Conservation (phyloP, 495 filamentous ascomycete genomes). For the Penicillium cinerascens region DNA sequence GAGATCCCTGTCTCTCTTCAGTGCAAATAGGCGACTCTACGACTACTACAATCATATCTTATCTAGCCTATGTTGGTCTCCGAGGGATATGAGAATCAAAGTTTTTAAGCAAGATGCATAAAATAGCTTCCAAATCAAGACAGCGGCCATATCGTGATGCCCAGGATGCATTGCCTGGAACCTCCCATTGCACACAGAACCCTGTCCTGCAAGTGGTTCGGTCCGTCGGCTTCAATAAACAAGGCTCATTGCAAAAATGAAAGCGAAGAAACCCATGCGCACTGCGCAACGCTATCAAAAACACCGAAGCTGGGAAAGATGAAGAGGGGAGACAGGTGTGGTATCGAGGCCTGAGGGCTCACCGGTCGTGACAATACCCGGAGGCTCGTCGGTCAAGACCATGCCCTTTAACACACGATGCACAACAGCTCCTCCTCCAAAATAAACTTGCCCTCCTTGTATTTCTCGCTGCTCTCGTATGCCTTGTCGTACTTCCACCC, state of each 20-base stretch:
- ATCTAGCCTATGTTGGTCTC: background rate
- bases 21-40: background rate
- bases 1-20: background rate
- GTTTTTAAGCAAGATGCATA: background rate
- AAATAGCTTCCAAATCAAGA: background rate
- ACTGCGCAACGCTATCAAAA: conserved; percentile 34
- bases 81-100: background rate
- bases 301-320: conserved; percentile 16
- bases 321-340: background rate
- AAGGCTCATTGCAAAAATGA: conserved; percentile 24
- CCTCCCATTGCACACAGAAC: conserved; percentile 36
- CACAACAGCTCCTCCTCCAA: conserved; percentile 90
- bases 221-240: background rate
- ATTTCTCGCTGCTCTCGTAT: conserved; percentile 86
- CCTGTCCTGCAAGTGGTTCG: conserved; percentile 42
- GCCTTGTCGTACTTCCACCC: conserved; percentile 99
- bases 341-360: background rate
- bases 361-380: background rate
- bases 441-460: conserved; percentile 98
- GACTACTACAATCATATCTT: background rate
- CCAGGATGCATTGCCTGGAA: background rate
- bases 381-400: background rate
- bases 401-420: conserved; percentile 55
- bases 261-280: conserved; percentile 56
- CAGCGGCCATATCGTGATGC: background rate